Percentiles rank a stretch among this genome's conserved stretches.
Conservation (phyloP, 257 asterid genomes). For the Solanum peruvianum region DNA sequence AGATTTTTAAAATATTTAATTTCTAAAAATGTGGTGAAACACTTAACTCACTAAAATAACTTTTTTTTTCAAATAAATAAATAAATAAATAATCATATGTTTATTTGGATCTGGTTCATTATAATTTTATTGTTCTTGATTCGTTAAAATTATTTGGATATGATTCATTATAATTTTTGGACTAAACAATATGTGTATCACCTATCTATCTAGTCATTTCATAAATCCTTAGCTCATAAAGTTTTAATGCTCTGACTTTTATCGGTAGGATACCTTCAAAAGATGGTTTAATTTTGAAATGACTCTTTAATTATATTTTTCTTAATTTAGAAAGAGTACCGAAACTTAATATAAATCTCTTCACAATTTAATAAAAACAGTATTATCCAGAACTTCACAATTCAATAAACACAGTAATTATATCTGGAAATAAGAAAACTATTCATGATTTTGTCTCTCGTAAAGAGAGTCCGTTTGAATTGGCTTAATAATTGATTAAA, state of each 20-base stretch:
- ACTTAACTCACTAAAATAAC: background rate
- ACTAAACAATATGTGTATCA: too few relatives aligned
- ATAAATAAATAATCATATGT: background rate
- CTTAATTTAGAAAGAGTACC: background rate
- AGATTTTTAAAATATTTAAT: background rate
- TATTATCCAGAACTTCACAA: background rate
- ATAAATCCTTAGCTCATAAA: background rate
- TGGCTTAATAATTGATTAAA: too few relatives aligned
- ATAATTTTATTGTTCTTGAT: background rate
- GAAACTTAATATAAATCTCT: background rate
- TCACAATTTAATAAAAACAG: background rate
- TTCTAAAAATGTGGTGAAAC: background rate
- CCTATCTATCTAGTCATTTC: too few relatives aligned
- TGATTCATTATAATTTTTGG: background rate
- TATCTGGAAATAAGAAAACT: background rate
- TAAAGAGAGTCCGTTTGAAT: background rate
- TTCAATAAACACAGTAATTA: too few relatives aligned
- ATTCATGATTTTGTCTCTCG: background rate
- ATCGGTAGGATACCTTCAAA: background rate
- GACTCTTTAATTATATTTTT: background rate
- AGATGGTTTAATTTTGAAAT: background rate
- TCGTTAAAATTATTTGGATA: background rate
- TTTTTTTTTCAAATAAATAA: background rate
- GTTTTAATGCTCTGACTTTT: background rate
- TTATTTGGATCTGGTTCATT: background rate